Conservation (phyloP, 169 alveolate genomes). For the Sarcocystis neurona region DNA sequence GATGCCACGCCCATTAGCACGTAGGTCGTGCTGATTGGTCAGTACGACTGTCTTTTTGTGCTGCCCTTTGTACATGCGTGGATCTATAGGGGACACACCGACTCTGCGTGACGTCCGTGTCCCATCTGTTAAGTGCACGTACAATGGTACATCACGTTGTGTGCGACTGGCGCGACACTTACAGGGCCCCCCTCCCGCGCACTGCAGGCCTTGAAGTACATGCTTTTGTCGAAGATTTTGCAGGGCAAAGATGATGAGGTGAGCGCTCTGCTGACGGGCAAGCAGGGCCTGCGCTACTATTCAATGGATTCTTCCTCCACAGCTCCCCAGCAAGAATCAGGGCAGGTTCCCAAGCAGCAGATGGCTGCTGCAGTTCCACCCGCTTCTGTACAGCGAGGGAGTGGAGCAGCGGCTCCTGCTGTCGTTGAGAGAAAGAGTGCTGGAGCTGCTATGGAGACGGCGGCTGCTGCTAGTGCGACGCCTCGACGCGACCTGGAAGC, state of each 20-base stretch:
- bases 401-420: neutral
- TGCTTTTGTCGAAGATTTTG: constrained; percentile 92
- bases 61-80: too few relatives aligned
- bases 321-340: constrained; percentile 71
- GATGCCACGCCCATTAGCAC: too few relatives aligned
- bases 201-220: constrained; percentile 78
- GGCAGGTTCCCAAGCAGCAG: constrained; percentile 69
- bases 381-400: neutral
- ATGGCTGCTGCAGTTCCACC: neutral
- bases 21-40: too few relatives aligned
- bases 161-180: neutral
- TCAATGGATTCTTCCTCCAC: neutral
- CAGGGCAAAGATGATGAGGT: constrained; percentile 77
- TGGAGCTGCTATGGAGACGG: neutral
- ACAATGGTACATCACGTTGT: neutral
- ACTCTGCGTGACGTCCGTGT: too few relatives aligned
- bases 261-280: constrained; percentile 71
- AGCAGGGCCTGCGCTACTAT: constrained; percentile 75
- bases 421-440: neutral
- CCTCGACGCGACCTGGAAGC: constrained; percentile 49
- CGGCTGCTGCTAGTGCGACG: constrained; percentile 64
- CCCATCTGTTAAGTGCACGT: too few relatives aligned
- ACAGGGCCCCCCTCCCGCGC: constrained; percentile 26
- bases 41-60: too few relatives aligned
- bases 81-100: too few relatives aligned